These are phyloP conservation scores for Arxiozyma heterogenica DNA, from an alignment of 1,139 yeast species.

Conservation along the genomic window DNA sequence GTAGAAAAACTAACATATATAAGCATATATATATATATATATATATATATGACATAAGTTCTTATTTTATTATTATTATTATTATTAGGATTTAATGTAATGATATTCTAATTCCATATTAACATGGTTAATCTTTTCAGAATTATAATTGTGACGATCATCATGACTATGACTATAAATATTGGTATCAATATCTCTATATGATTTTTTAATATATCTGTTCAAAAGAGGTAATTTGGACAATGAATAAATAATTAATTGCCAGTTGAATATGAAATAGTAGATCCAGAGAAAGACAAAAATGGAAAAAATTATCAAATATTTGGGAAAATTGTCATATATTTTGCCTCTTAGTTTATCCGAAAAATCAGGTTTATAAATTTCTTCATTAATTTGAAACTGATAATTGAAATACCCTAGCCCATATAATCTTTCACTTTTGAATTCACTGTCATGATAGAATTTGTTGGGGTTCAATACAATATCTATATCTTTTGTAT, in stretches of 20 bases:
- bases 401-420: constrained; percentile 30
- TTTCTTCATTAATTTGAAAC: constrained; percentile 16
- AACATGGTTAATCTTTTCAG: background rate
- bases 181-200: background rate
- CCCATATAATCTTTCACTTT: constrained; percentile 25
- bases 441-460: constrained; percentile 25
- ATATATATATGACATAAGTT: too few relatives aligned
- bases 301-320: constrained; percentile 12
- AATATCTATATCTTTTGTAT: constrained; percentile 23
- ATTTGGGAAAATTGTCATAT: constrained; percentile 18
- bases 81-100: constrained; percentile 5
- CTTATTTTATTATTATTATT: too few relatives aligned
- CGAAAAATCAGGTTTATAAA: constrained; percentile 14
- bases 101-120: constrained; percentile 8
- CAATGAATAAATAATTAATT: constrained; percentile 44
- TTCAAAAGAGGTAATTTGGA: constrained; percentile 36
- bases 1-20: background rate
- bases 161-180: background rate
- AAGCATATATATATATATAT: too few relatives aligned
- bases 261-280: constrained; percentile 39
- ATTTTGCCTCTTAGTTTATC: constrained; percentile 18
- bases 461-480: constrained; percentile 25
- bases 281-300: constrained; percentile 14
- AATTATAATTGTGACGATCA: background rate
- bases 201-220: background rate